Percentiles rank a stretch among this genome's conserved stretches.
Conservation (phyloP, 805 yeast genomes). For the Candida maesae region DNA sequence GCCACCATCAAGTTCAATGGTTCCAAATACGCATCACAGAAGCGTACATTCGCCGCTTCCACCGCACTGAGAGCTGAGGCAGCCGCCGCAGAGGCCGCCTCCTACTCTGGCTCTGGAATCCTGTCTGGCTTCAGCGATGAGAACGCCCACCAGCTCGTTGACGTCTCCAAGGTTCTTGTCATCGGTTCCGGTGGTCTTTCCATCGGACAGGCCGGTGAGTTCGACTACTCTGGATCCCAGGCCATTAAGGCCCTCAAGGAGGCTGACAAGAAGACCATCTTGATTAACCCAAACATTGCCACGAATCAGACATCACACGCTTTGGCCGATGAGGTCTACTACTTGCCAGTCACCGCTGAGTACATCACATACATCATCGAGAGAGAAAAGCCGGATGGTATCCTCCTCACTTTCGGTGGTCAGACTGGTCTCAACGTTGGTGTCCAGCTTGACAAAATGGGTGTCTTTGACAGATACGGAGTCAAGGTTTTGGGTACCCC, state of each 20-base stretch:
- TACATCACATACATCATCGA: conserved; percentile 93
- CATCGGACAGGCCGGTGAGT: conserved; percentile 98
- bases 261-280: conserved; percentile 78
- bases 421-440: conserved; percentile 98
- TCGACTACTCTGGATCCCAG: conserved; percentile 95
- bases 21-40: conserved; percentile 3
- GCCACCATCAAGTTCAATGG: conserved; percentile 6
- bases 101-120: conserved; percentile 63
- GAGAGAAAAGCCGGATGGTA: conserved; percentile 95
- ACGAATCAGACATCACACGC: conserved; percentile 96
- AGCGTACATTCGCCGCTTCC: conserved; percentile 20
- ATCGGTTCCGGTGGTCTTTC: conserved; percentile 97
- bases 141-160: conserved; percentile 65
- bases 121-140: conserved; percentile 55
- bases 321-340: conserved; percentile 92
- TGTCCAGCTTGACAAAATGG: conserved; percentile 91
- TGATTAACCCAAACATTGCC: conserved; percentile 94
- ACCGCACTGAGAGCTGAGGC: conserved; percentile 18
- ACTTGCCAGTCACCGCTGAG: conserved; percentile 94
- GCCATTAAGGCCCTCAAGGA: conserved; percentile 94
- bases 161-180: conserved; percentile 81
- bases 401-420: conserved; percentile 95
- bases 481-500: conserved; percentile 98
- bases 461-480: conserved; percentile 83
- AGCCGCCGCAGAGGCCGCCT: conserved; percentile 16